Percentiles rank a stretch among this genome's conserved stretches.
Conservation (phyloP, 169 alveolate species). For the Babesia caballi region DNA sequence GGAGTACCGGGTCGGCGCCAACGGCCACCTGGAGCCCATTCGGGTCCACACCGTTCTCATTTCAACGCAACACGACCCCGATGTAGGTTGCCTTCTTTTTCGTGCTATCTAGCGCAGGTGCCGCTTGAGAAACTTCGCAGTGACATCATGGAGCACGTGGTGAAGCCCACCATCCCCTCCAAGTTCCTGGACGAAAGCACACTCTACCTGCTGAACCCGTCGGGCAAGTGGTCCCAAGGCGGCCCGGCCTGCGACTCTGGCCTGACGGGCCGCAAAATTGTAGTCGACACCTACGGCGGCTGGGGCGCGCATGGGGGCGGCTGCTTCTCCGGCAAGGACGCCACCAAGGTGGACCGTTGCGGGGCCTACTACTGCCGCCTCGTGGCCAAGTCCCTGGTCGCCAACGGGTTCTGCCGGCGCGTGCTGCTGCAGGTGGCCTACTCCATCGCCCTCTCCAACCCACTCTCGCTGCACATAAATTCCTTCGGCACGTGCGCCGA, state of each 20-base stretch:
- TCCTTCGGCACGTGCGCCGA: slow-evolving; percentile 89
- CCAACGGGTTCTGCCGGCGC: slow-evolving; percentile 92
- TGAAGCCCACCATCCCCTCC: slow-evolving; percentile 91
- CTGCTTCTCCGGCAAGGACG: slow-evolving; percentile 99
- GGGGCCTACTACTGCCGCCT: slow-evolving; percentile 98
- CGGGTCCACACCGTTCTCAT: slow-evolving; percentile 92
- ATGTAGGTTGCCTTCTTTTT: slow-evolving; percentile 5
- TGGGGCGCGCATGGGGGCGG: slow-evolving; percentile 99
- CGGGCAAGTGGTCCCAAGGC: slow-evolving; percentile 96
- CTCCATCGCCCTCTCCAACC: slow-evolving; percentile 96
- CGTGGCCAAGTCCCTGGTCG: slow-evolving; percentile 97
- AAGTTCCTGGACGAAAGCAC: slow-evolving; percentile 91
- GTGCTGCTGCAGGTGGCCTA: slow-evolving; percentile 95
- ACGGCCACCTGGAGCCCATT: slow-evolving; percentile 86
- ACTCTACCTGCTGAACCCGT: slow-evolving; percentile 92
- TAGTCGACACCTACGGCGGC: slow-evolving; percentile 99
- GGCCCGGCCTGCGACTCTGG: slow-evolving; percentile 99
- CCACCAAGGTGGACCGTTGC: slow-evolving; percentile 98
- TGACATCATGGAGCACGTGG: slow-evolving; percentile 89
- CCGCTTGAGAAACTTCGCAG: slow-evolving; percentile 78
- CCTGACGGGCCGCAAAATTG: slow-evolving; percentile 97
- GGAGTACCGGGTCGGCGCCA: slow-evolving; percentile 77
- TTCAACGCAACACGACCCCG: slow-evolving; percentile 88
- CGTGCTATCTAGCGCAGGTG: slow-evolving; percentile 53
- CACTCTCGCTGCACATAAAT: slow-evolving; percentile 94